Evolutionary conservation across 192 early-diverging fungal species (phyloP).

Genomic region (Blastocladiella britannica): DNA sequence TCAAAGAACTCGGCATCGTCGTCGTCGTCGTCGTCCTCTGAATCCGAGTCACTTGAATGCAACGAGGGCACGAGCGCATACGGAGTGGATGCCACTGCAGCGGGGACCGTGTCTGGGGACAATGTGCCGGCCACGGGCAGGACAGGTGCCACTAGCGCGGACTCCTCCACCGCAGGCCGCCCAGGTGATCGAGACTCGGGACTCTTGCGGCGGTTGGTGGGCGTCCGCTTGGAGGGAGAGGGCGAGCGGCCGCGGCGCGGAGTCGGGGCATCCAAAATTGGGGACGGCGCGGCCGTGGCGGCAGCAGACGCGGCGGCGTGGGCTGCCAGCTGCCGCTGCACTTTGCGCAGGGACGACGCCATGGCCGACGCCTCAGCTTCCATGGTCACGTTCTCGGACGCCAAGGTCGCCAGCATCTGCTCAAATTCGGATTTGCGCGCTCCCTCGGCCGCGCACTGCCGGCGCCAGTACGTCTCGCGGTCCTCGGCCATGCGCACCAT

Average conservation of each 20-base stretch:
- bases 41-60: conserved; percentile 1
- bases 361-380: background rate
- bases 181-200: too few species aligned
- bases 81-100: background rate
- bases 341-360: background rate
- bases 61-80: too few species aligned
- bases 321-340: background rate
- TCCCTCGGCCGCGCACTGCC: background rate
- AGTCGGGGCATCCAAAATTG: too few species aligned
- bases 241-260: background rate
- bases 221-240: too few species aligned
- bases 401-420: background rate
- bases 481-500: background rate
- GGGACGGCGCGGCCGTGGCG: too few species aligned
- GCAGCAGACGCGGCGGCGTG: background rate
- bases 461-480: background rate
- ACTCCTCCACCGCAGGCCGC: background rate
- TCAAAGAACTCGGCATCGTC: conserved; percentile 21
- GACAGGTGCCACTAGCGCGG: background rate
- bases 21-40: conserved; percentile 7
- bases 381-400: background rate
- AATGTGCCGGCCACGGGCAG: background rate
- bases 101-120: background rate
- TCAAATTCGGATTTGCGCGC: background rate
- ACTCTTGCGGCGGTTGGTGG: too few species aligned